Evolutionary conservation across 2,329 filamentous ascomycete species (phyloP).

Genomic region (Diplodia scrobiculata): DNA sequence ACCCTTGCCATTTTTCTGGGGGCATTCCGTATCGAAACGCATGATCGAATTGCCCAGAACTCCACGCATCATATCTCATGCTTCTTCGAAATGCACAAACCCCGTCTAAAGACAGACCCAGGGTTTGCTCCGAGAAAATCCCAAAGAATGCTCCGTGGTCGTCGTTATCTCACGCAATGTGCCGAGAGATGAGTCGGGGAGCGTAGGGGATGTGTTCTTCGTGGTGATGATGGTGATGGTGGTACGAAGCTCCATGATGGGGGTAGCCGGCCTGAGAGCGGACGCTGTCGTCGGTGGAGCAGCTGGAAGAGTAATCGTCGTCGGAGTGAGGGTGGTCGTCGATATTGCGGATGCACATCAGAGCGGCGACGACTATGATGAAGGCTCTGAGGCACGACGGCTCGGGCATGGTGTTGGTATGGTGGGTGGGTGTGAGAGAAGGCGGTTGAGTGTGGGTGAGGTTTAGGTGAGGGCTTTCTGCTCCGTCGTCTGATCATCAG

Average conservation of each 20-base stretch:
- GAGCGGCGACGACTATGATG: slow-evolving; percentile 25
- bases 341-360: slow-evolving; percentile 27
- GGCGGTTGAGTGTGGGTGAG: neutral
- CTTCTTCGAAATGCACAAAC: neutral
- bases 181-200: slow-evolving; percentile 13
- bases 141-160: neutral
- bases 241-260: too few relatives aligned
- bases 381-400: slow-evolving; percentile 17
- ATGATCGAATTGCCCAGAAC: slow-evolving; percentile 4
- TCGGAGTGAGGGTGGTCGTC: slow-evolving; percentile 25
- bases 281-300: neutral
- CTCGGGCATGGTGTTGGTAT: slow-evolving; percentile 4
- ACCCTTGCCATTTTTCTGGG: too few relatives aligned
- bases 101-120: neutral
- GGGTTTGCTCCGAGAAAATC: neutral
- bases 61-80: neutral
- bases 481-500: neutral
- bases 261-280: neutral
- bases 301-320: neutral
- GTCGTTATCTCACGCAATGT: slow-evolving; percentile 10
- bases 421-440: neutral
- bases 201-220: slow-evolving; percentile 15
- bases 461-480: neutral
- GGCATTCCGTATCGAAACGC: neutral
- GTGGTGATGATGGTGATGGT: neutral